Evolutionary conservation across 176 grass and related monocot genomes (phyloP), one percentile per base, ranked within the genome.

Genomic region (Bolboschoenus planiculmis): DNA sequence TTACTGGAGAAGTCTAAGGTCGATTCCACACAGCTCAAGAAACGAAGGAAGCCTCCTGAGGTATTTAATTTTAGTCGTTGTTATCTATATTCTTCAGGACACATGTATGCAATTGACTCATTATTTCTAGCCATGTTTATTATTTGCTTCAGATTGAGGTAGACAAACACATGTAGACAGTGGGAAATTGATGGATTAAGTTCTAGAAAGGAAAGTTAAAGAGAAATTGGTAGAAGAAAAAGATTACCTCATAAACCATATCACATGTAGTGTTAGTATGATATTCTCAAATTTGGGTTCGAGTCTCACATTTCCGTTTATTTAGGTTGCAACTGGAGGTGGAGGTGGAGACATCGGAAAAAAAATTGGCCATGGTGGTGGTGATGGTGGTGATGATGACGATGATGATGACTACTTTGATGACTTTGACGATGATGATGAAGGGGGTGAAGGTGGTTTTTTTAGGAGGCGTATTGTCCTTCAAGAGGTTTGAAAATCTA

Each of bases 361-460:
- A 79, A 99, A 91, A 81, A 99, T 89, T 86, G 81, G 89, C 68
- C 92, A 93, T 87, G 96, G 96, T 74, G 92, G 96, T 0, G 96
- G 96, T 82, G 96, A 99, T 54, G 96, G 96, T 54, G 96, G 92
- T 40, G 96, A 99, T 73, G 92, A 90, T 74, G 95, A 90, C 6
- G 96, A 99, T 78, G 92, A 98, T 89, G 96, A 99, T 86, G 91
- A 99, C 84, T 99, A 99, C 61, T 95, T 95, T 16, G 96, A 91
- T 88, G 96, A 99, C 67, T 99, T 93, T 86, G 96, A 95, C 82
- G 96, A 99, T 56, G 95, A 87, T 21, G 92, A 93, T 20, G 96
- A 95, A 58, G 88, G 88, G 80, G 96, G 87, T 60, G 91, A 93
- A 80, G 86, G 92, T 84, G 96, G 96, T 63, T 85, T 99, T 77